Evolutionary conservation across 371 early-diverging fungal species (phyloP).

Genomic region (Nosema granulosis): DNA sequence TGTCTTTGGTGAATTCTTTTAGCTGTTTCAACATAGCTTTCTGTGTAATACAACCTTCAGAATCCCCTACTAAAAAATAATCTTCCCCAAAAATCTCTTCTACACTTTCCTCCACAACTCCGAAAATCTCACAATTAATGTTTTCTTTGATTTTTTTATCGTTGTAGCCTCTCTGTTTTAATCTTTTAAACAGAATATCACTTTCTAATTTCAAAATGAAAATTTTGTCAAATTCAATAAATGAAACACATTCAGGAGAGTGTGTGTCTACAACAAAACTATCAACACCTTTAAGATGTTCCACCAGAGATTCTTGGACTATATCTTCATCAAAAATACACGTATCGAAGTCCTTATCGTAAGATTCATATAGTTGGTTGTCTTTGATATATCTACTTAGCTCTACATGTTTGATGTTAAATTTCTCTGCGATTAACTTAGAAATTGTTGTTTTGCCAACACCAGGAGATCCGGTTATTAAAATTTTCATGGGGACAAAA

Average conservation of each 20-base stretch:
- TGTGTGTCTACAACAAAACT: conserved; percentile 66
- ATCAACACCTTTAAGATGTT: conserved; percentile 37
- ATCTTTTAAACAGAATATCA: conserved; percentile 74
- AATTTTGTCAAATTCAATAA: conserved; percentile 81
- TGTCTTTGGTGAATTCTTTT: too few relatives aligned
- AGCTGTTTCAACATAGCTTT: too few relatives aligned
- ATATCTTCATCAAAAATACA: conserved; percentile 83
- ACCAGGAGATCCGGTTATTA: conserved; percentile 94
- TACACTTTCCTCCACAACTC: conserved; percentile 83
- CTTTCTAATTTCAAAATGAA: conserved; percentile 79
- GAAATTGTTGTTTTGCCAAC: conserved; percentile 89
- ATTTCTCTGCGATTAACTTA: conserved; percentile 73
- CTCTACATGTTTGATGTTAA: conserved; percentile 73
- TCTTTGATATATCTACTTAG: conserved; percentile 80
- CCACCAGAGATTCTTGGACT: conserved; percentile 67
- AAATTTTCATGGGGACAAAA: conserved; percentile 70
- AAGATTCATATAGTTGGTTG: conserved; percentile 77
- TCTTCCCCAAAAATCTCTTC: conserved; percentile 72
- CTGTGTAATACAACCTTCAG: too few relatives aligned
- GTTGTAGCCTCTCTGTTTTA: conserved; percentile 78
- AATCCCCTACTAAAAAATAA: not conserved
- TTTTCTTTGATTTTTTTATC: conserved; percentile 84
- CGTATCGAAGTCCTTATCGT: conserved; percentile 78
- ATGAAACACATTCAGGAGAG: conserved; percentile 47
- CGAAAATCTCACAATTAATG: conserved; percentile 92